These are phyloP conservation scores for Coemansia sp. DNA, from an alignment of 192 early-diverging fungal species.

Conservation along the genomic window DNA sequence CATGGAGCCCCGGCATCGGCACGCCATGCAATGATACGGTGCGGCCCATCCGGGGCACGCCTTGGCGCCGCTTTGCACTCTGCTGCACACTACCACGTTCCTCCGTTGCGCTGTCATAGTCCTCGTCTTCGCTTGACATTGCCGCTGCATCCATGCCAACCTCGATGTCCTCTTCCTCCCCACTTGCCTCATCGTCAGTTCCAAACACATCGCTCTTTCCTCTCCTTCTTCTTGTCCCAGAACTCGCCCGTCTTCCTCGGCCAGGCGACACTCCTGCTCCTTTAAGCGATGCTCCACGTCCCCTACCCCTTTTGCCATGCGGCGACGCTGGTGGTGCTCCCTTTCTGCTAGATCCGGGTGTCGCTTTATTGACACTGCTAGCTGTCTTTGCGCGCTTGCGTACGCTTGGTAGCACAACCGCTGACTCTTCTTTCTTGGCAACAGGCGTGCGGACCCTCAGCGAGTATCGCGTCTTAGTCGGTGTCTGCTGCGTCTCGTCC, in stretches of 20 bases:
- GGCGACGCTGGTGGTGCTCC: neutral
- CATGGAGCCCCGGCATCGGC: neutral
- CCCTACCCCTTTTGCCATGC: conserved; percentile 6
- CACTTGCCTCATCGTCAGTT: neutral
- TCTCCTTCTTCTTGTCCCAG: neutral
- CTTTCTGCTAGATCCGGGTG: neutral
- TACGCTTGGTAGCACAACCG: conserved; percentile 3
- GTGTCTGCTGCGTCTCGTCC: conserved; percentile 18
- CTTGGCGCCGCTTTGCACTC: neutral
- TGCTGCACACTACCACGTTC: neutral
- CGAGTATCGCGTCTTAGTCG: conserved; percentile 28
- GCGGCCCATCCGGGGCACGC: neutral
- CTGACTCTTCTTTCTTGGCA: conserved; percentile 7
- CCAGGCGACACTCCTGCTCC: neutral
- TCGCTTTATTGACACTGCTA: conserved; percentile 5
- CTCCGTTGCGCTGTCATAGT: conserved; percentile 8
- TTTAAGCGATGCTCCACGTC: neutral
- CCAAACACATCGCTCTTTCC: neutral
- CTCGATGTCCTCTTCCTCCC: conserved; percentile 6
- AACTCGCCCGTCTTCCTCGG: neutral
- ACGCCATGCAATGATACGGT: neutral
- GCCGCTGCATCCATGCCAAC: conserved; percentile 14
- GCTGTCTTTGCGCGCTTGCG: conserved; percentile 34
- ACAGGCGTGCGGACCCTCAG: conserved; percentile 38
- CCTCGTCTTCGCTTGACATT: conserved; percentile 30